phyloP scores from a whole-genome alignment of 306 rosid genomes.

The Ormosia emarginata region DNA sequence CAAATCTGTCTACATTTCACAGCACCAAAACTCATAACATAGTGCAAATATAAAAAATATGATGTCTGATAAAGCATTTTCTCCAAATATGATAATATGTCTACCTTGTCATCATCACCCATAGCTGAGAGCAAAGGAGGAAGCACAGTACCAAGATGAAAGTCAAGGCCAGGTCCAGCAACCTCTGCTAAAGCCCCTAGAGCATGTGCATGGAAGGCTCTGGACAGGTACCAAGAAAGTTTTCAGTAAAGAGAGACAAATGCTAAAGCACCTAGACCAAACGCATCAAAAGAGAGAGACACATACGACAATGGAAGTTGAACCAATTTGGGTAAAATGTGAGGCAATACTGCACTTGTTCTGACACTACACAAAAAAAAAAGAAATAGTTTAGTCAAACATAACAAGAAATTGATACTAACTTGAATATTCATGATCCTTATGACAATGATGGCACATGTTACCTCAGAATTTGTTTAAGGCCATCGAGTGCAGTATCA shows the following conservation, averaged over 20 bases:
- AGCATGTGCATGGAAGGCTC: conserved; percentile 97
- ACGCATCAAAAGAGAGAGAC: conserved; percentile 18
- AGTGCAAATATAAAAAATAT: neutral
- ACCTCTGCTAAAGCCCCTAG: conserved; percentile 98
- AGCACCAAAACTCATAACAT: neutral
- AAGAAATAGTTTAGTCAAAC: conserved; percentile 19
- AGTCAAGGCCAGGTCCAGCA: conserved; percentile 87
- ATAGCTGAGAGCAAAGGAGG: conserved; percentile 89
- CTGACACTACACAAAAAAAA: conserved; percentile 59
- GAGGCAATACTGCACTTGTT: conserved; percentile 92
- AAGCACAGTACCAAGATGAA: conserved; percentile 83
- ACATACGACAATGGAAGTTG: conserved; percentile 89
- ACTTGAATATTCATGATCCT: neutral
- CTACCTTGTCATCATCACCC: conserved; percentile 67
- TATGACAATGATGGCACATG: neutral
- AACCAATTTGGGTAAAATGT: conserved; percentile 91
- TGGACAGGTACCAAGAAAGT: conserved; percentile 27
- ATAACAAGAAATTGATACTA: neutral
- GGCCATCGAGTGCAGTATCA: conserved; percentile 97
- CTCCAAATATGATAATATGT: neutral
- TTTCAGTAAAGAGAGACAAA: neutral
- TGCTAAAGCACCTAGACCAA: conserved; percentile 10
- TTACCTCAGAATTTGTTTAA: conserved; percentile 94
- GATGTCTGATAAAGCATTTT: neutral
- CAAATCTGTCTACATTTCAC: neutral